Evolutionary conservation across 2,329 filamentous ascomycete genomes (phyloP), one percentile per base, ranked within the genome.

Genomic region (Cladosporium sp.): DNA sequence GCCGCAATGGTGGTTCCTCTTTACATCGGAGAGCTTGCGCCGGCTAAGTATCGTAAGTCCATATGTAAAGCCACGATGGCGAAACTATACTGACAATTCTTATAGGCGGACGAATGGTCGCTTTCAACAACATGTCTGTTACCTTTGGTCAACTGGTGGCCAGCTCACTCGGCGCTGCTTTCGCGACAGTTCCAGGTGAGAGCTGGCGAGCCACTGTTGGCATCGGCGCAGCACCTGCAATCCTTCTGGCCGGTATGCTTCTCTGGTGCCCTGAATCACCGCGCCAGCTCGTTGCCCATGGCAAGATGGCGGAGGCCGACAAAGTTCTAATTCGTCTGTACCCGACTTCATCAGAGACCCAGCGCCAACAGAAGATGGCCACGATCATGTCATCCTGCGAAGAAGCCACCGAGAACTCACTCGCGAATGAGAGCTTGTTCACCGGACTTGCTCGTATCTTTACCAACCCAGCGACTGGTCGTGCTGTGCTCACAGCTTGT

Each of bases 381-480:
- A 76, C 78, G 30, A 81, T 85, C 70, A 76, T 74, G 39, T 64
- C 67, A 34, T 73, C 76, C 14, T 77, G 81, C 49, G 76, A 81
- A 8, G 76, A 80, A 62, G 73, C 77, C 10, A 79, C 79, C 30
- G 68, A 74, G 8, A 71, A 80, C 11, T 78, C 76, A 63, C 76
- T 77, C 13, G 77, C 76, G n/a, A 81, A 79, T 66, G 78, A 77
- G 23, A 68, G 72, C 3, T 80, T 79, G 73, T 79, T 76, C 69
- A 75, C 79, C 11, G 64, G 64, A 10, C 71, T 82, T 64, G 82
- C 81, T 71, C 79, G 82, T 68, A 78, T 85, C 26, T 81, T 84
- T 64, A 95, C 95, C 67, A 98, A 99, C 16, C 78, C 79, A 0
- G 70, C 74, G n/a, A 83, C 82, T 64, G 76, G 81, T 56, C 77